Conservation (phyloP, 768 basidiomycete genomes). For the Naganishia randhawae region DNA sequence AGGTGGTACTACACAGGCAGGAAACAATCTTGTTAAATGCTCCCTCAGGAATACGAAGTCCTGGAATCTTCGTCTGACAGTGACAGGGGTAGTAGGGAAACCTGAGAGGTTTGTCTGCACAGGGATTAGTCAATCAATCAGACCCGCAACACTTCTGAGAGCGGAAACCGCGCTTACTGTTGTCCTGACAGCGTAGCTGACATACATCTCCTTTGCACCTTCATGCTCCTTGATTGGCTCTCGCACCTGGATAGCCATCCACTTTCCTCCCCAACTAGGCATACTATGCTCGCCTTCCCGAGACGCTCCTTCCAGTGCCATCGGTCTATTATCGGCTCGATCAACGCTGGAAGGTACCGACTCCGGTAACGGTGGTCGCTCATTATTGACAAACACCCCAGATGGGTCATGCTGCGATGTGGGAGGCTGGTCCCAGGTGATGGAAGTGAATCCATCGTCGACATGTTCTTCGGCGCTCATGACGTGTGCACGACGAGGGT, state of each 20-base stretch:
- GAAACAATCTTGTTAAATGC: constrained; percentile 83
- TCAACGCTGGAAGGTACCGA: constrained; percentile 10
- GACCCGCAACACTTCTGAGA: neutral
- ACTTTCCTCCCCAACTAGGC: constrained; percentile 41
- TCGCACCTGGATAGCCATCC: constrained; percentile 58
- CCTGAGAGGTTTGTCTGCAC: constrained; percentile 80
- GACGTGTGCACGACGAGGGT: neutral
- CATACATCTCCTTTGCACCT: constrained; percentile 94
- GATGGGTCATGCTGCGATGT: constrained; percentile 17
- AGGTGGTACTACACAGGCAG: constrained; percentile 95
- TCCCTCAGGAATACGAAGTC: constrained; percentile 94
- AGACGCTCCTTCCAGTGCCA: constrained; percentile 23
- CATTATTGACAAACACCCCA: constrained; percentile 5
- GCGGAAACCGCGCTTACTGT: constrained; percentile 58
- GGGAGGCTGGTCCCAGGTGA: constrained; percentile 31
- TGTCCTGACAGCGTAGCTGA: constrained; percentile 85
- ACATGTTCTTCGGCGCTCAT: neutral
- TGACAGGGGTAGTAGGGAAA: constrained; percentile 71
- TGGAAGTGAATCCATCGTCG: constrained; percentile 32
- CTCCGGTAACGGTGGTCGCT: constrained; percentile 20
- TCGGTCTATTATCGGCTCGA: constrained; percentile 18
- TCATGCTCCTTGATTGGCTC: constrained; percentile 94
- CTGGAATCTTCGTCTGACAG: constrained; percentile 79
- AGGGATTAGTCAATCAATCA: neutral
- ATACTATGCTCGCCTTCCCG: constrained; percentile 27